Evolutionary conservation across 768 basidiomycete genomes (phyloP).

Genomic region (Kwoniella dejecticola): DNA sequence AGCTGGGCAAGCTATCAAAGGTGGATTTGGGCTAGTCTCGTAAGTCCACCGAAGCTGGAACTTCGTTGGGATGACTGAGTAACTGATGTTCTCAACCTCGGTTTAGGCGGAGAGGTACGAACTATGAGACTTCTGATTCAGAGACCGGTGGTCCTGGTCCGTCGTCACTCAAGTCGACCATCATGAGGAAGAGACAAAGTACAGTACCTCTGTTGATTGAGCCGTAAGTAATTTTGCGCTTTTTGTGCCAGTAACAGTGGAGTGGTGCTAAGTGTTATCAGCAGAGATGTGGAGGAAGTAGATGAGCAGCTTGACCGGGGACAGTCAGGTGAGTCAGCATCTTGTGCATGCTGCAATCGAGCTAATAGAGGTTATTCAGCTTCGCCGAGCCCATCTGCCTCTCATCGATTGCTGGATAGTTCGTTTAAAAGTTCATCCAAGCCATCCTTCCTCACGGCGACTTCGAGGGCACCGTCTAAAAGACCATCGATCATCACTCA

Average conservation of each 20-base stretch:
- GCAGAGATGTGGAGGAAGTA: constrained; percentile 39
- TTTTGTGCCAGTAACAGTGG: constrained; percentile 11
- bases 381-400: constrained; percentile 30
- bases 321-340: constrained; percentile 16
- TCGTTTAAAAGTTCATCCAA: constrained; percentile 15
- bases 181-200: constrained; percentile 29
- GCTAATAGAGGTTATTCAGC: constrained; percentile 11
- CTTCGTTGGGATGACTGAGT: neutral
- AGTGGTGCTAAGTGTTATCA: too few relatives aligned
- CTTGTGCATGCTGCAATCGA: neutral
- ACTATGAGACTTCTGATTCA: constrained; percentile 46
- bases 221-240: constrained; percentile 25
- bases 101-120: constrained; percentile 27
- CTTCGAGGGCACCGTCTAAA: constrained; percentile 23
- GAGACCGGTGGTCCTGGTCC: constrained; percentile 41
- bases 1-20: constrained; percentile 46
- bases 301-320: constrained; percentile 29
- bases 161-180: constrained; percentile 12
- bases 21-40: constrained; percentile 35
- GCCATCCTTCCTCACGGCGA: constrained; percentile 27
- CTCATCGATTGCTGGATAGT: constrained; percentile 15
- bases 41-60: constrained; percentile 8
- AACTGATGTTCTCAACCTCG: neutral
- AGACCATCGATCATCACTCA: constrained; percentile 39
- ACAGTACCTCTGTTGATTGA: constrained; percentile 42